Conservation (phyloP, 257 asterid genomes). For the Galeopsis tetrahit region DNA sequence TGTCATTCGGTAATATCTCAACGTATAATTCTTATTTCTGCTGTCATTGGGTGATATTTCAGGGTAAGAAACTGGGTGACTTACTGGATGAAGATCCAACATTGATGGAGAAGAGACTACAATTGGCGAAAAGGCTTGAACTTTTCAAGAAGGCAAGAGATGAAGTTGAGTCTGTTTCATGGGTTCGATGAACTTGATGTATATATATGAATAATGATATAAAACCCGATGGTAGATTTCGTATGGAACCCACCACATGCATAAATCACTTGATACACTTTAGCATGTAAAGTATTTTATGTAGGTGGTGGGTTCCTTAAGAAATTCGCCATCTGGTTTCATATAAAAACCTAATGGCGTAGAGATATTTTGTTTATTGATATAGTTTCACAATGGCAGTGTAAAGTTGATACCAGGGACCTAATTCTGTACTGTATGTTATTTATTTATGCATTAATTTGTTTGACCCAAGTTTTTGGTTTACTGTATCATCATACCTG, state of each 20-base stretch:
- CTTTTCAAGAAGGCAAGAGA: slow-evolving; percentile 91
- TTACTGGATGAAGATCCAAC: slow-evolving; percentile 87
- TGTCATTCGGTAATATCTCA: neutral
- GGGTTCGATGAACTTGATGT: slow-evolving; percentile 54
- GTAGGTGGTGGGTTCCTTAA: no score
- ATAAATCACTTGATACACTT: no score
- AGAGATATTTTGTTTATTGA: slow-evolving; percentile 32
- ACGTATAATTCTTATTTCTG: neutral
- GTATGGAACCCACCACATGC: no score
- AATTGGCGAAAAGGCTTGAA: slow-evolving; percentile 79
- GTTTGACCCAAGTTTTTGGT: neutral
- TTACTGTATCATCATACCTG: slow-evolving; percentile 1
- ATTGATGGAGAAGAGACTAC: slow-evolving; percentile 80
- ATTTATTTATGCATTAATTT: neutral
- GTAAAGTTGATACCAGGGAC: slow-evolving; percentile 15
- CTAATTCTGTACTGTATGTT: slow-evolving; percentile 13
- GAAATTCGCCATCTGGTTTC: no score
- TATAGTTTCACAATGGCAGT: slow-evolving; percentile 21
- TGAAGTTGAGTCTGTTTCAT: slow-evolving; percentile 77
- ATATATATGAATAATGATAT: no score
- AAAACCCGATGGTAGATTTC: no score
- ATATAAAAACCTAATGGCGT: neutral
- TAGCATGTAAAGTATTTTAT: no score
- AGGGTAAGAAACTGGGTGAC: slow-evolving; percentile 73
- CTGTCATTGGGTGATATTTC: slow-evolving; percentile 34